Conservation (phyloP, 352 stramenopile species). For the Phytophthora podocarpi region DNA sequence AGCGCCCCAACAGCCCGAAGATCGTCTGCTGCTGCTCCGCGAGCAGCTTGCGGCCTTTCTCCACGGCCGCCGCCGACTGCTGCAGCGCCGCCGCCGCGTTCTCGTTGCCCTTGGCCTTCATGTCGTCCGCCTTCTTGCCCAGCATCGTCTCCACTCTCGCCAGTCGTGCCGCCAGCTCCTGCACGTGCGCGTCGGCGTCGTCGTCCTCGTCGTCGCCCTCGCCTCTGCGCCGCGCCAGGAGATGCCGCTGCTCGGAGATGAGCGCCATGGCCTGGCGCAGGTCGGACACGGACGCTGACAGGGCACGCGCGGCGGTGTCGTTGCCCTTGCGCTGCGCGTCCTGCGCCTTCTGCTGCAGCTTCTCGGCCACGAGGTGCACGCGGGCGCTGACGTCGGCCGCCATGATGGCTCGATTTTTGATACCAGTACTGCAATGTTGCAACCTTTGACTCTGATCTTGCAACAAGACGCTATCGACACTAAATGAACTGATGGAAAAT, state of each 20-base stretch:
- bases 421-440: too few species aligned
- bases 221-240: conserved; percentile 35
- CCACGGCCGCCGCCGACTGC: conserved; percentile 56
- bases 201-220: conserved; percentile 31
- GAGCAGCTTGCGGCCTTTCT: conserved; percentile 37
- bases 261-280: conserved; percentile 58
- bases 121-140: conserved; percentile 79
- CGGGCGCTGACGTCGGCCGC: conserved; percentile 63
- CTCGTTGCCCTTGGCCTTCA: conserved; percentile 72
- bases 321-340: conserved; percentile 73
- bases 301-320: conserved; percentile 44
- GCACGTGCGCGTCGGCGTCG: conserved; percentile 26
- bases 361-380: conserved; percentile 78
- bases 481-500: not conserved
- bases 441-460: too few species aligned
- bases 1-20: conserved; percentile 42
- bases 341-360: conserved; percentile 69
- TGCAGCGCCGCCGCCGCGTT: conserved; percentile 53
- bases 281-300: conserved; percentile 57
- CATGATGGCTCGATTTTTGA: conserved; percentile 27
- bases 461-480: not conserved
- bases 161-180: conserved; percentile 48
- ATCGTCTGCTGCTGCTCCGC: conserved; percentile 59
- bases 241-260: conserved; percentile 60
- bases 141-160: conserved; percentile 59